A percentile compares a stretch with the other conserved stretches of the same genome.
phyloP scores from a whole-genome alignment of 208 protist genomes.

The Leishmania guyanensis region DNA sequence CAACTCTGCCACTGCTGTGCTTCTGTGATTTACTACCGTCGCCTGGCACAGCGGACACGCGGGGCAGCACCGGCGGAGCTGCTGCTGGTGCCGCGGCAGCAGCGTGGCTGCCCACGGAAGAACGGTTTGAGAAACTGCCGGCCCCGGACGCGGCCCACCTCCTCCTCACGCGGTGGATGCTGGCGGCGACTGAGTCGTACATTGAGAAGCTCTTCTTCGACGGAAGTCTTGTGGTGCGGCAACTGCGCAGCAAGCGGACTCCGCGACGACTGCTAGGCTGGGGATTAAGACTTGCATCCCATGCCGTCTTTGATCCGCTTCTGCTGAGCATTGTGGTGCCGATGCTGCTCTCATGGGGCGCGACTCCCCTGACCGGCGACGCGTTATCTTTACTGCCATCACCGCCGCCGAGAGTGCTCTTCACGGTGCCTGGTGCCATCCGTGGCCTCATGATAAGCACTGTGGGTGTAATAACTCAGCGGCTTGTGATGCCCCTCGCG shows the following conservation, averaged over 20 bases:
- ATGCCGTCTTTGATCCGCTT: conserved; percentile 69
- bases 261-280: conserved; percentile 57
- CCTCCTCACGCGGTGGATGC: conserved; percentile 43
- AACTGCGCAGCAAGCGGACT: conserved; percentile 64
- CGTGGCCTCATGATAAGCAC: conserved; percentile 36
- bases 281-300: conserved; percentile 55
- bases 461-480: conserved; percentile 44
- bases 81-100: not conserved
- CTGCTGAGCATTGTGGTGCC: conserved; percentile 65
- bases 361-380: not conserved
- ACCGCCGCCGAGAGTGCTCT: conserved; percentile 19
- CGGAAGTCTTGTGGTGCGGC: conserved; percentile 66
- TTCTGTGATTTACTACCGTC: conserved; percentile 38
- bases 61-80: not conserved
- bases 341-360: conserved; percentile 36
- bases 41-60: not conserved
- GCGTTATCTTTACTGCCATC: conserved; percentile 2
- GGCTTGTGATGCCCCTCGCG: conserved; percentile 53
- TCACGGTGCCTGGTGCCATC: conserved; percentile 43
- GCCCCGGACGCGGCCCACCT: conserved; percentile 23
- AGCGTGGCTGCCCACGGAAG: conserved; percentile 30
- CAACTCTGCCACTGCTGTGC: conserved; percentile 60
- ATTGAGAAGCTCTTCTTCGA: conserved; percentile 66
- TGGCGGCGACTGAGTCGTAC: conserved; percentile 44
- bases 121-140: conserved; percentile 16